Base-by-base conservation (phyloP, 129 eudicot species). In the sunflower (Helianthus annuus) region DNA sequence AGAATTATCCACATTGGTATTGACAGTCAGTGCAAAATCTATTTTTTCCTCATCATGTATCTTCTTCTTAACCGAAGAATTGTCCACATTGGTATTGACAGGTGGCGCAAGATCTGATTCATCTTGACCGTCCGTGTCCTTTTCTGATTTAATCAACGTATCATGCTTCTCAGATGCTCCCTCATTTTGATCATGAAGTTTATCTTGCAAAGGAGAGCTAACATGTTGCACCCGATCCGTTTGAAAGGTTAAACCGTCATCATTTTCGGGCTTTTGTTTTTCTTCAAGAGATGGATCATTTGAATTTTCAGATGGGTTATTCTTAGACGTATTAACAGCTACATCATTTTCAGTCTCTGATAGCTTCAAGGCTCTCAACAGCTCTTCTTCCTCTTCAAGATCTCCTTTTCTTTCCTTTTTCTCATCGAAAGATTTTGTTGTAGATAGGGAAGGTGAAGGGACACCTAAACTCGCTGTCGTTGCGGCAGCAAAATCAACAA, bases 401-500 rank as follows among this genome's bases (percentile, higher is more conserved):
- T 90, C 99, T 57, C 97, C 93, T 83, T 86, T 88, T 70, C 89
- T 88, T 22, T 70, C 76, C 49, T 66, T 76, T 9, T 58, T 69
- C 44, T 85, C 98, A 64, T 87, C 82, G 76, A 86, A 94, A 48
- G 93, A 90, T 79, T 74, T 87, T 59, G 71, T 76, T 75, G 85
- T 84, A 71, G 96, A 74, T 69, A 90, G 85, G 36, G 81, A 76
- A 39, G 97, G 97, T 70, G 96, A 90, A 68, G 97, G 99, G 22
- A 94, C 87, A 48, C 99, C 96, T 70, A 90, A 78, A 66, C 89
- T 83, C 49, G 97, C 97, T 15, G 97, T 84, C 57, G 98, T 90
- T 62, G 98, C 97, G 65, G 98, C 98, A 80, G 68, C 97, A 75
- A 94, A 90, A 88, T 90, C 98, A 72, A 94, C 90, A 68, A 34